phyloP scores from a whole-genome alignment of 2,329 filamentous ascomycete genomes.

The Cordyceps cicadae region DNA sequence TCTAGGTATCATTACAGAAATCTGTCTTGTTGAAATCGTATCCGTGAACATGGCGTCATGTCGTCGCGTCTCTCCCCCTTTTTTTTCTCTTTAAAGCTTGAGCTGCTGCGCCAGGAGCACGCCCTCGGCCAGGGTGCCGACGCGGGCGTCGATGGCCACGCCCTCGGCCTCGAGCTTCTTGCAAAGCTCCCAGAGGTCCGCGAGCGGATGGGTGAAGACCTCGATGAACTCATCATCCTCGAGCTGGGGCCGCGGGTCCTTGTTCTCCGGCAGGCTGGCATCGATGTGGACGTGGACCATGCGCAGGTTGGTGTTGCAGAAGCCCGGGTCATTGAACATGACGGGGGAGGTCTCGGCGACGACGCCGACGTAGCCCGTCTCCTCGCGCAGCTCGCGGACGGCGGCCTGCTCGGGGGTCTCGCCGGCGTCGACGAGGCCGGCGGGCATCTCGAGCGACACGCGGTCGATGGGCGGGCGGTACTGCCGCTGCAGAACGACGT shows the following conservation, averaged over 20 bases:
- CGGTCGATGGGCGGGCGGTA: constrained; percentile 54
- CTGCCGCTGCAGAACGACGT: constrained; percentile 59
- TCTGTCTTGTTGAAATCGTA: not conserved
- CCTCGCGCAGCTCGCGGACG: constrained; percentile 55
- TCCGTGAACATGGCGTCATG: not conserved
- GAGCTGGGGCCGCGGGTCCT: constrained; percentile 58
- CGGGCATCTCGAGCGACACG: constrained; percentile 55
- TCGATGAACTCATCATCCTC: constrained; percentile 81
- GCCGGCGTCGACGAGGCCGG: constrained; percentile 53
- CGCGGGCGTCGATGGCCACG: constrained; percentile 70
- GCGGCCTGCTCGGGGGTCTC: constrained; percentile 55
- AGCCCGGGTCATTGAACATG: constrained; percentile 60
- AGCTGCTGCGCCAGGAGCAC: constrained; percentile 61
- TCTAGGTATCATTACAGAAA: not conserved
- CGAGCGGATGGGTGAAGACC: constrained; percentile 61
- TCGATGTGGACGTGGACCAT: constrained; percentile 70
- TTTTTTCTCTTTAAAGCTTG: constrained; percentile 25
- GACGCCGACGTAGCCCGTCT: constrained; percentile 56
- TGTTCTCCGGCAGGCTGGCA: constrained; percentile 59
- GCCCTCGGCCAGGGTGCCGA: constrained; percentile 70
- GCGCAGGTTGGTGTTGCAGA: constrained; percentile 58
- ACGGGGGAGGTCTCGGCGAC: constrained; percentile 51
- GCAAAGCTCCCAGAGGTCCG: constrained; percentile 56
- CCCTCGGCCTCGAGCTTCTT: constrained; percentile 60
- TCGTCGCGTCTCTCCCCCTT: not conserved